Percentiles rank a stretch among this genome's conserved stretches.
These are phyloP conservation scores for Epichloe bromicola DNA, from an alignment of 2,329 filamentous ascomycete species.

Conservation along the genomic window DNA sequence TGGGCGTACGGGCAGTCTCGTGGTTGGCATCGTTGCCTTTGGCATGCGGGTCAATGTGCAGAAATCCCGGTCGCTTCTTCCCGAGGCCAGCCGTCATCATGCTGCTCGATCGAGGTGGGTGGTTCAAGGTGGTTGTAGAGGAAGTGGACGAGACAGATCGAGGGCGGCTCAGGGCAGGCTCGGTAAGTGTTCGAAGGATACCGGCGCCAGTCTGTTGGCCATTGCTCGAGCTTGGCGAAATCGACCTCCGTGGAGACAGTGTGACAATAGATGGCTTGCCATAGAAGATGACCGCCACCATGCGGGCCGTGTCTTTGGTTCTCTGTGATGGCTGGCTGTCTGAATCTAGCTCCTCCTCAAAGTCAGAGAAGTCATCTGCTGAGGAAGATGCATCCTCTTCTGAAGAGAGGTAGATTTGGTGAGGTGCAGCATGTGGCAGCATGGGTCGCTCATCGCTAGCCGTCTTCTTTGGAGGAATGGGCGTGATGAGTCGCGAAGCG, in stretches of 20 bases:
- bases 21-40: slow-evolving; percentile 19
- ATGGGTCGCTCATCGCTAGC: slow-evolving; percentile 17
- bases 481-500: slow-evolving; percentile 28
- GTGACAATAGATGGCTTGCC: slow-evolving; percentile 47
- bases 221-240: slow-evolving; percentile 26
- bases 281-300: slow-evolving; percentile 45
- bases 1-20: slow-evolving; percentile 23
- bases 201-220: slow-evolving; percentile 11
- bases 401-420: slow-evolving; percentile 50
- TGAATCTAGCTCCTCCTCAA: slow-evolving; percentile 31
- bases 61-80: slow-evolving; percentile 32
- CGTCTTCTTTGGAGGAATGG: slow-evolving; percentile 22
- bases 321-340: slow-evolving; percentile 22
- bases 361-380: slow-evolving; percentile 46
- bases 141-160: slow-evolving; percentile 21
- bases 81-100: slow-evolving; percentile 23
- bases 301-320: slow-evolving; percentile 40
- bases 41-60: slow-evolving; percentile 42
- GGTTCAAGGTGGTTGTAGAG: slow-evolving; percentile 19
- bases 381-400: slow-evolving; percentile 53
- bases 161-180: slow-evolving; percentile 18
- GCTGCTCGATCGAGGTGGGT: slow-evolving; percentile 31
- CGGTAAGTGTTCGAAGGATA: slow-evolving; percentile 19
- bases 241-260: slow-evolving; percentile 29
- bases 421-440: slow-evolving; percentile 31